Evolutionary conservation across 108 stramenopile species (phyloP).

Genomic region (Skeletonema costatum): DNA sequence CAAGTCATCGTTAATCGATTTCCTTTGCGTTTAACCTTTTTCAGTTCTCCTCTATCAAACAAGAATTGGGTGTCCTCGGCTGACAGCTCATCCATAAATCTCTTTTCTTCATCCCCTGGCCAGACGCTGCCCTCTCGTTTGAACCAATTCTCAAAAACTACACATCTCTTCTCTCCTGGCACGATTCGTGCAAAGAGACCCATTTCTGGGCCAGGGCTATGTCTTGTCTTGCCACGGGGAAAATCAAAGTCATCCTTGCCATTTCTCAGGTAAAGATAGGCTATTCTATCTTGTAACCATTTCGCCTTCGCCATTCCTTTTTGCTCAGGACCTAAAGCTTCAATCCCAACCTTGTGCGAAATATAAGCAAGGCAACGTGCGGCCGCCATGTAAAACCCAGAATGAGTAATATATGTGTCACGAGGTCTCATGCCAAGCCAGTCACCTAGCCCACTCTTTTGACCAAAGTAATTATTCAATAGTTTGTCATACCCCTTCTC

Average conservation of each 20-base stretch:
- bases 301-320: slow-evolving; percentile 11
- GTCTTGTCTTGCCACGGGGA: not conserved
- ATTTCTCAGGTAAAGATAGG: slow-evolving; percentile 25
- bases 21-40: not conserved
- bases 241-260: slow-evolving; percentile 33
- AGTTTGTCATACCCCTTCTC: slow-evolving; percentile 30
- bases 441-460: slow-evolving; percentile 48
- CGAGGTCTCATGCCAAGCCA: slow-evolving; percentile 38
- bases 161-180: slow-evolving; percentile 38
- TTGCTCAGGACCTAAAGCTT: slow-evolving; percentile 14
- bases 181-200: slow-evolving; percentile 33
- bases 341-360: slow-evolving; percentile 12
- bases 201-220: slow-evolving; percentile 40
- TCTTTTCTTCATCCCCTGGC: slow-evolving; percentile 26
- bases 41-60: not conserved
- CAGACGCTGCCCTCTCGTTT: slow-evolving; percentile 9
- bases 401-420: slow-evolving; percentile 38
- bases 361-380: slow-evolving; percentile 38
- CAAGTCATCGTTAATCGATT: not conserved
- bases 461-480: slow-evolving; percentile 14
- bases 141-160: slow-evolving; percentile 44
- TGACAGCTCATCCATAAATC: slow-evolving; percentile 20
- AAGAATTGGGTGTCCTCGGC: not conserved
- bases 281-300: slow-evolving; percentile 14
- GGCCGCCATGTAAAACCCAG: slow-evolving; percentile 40